A percentile compares a stretch with the other conserved stretches of the same genome.
Evolutionary conservation across 202 grass and related monocot species (phyloP).

Genomic region (Zoysia matrella): DNA sequence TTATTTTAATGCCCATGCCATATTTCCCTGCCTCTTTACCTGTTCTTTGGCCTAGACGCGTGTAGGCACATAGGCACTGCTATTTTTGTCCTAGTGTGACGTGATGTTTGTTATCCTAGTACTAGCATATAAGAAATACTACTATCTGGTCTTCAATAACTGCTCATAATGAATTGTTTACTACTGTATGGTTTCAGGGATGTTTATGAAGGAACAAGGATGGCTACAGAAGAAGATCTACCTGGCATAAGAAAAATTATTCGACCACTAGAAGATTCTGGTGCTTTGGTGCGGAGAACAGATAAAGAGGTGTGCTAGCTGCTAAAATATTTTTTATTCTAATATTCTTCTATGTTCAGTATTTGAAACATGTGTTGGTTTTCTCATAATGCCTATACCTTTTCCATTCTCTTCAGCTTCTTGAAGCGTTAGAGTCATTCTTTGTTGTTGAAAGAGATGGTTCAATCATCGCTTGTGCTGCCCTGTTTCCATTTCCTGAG

Average conservation of each 20-base stretch:
- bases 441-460: slow-evolving; percentile 94
- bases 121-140: not conserved
- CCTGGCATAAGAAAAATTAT: slow-evolving; percentile 83
- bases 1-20: slow-evolving; percentile 7
- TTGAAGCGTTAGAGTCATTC: slow-evolving; percentile 73
- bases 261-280: slow-evolving; percentile 79
- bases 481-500: slow-evolving; percentile 70
- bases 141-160: not conserved
- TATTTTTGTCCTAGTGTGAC: not conserved
- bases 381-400: slow-evolving; percentile 12
- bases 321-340: slow-evolving; percentile 26
- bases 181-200: slow-evolving; percentile 59
- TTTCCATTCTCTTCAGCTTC: slow-evolving; percentile 66
- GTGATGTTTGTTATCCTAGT: not conserved
- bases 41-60: too few species aligned
- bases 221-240: slow-evolving; percentile 77
- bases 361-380: slow-evolving; percentile 14
- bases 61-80: not conserved
- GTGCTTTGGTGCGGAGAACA: slow-evolving; percentile 68
- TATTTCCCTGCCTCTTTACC: too few species aligned
- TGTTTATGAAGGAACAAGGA: slow-evolving; percentile 94
- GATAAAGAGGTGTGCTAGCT: slow-evolving; percentile 69
- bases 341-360: not conserved
- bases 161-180: not conserved
- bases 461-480: slow-evolving; percentile 85